A percentile compares a stretch with the other conserved stretches of the same genome.
These are phyloP conservation scores for Trichoderma gracile DNA, from an alignment of 2,329 filamentous ascomycete genomes.

Conservation along the genomic window DNA sequence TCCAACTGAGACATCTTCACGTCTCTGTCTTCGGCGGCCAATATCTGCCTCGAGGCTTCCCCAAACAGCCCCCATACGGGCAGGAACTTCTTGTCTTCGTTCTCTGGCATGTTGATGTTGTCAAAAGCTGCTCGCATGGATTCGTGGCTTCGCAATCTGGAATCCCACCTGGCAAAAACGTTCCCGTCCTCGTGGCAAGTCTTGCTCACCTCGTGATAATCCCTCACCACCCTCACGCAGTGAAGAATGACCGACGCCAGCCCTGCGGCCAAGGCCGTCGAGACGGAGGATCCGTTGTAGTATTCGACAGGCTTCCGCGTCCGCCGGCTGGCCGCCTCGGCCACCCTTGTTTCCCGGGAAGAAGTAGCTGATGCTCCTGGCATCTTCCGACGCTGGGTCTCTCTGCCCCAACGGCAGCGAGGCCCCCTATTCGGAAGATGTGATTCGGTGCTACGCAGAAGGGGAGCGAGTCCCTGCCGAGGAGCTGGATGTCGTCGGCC, in stretches of 20 bases:
- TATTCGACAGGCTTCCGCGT: background rate
- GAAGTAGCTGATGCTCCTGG: background rate
- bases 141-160: background rate
- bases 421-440: background rate
- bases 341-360: background rate
- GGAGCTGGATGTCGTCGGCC: background rate
- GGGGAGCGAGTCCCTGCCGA: background rate
- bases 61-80: background rate
- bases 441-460: background rate
- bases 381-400: background rate
- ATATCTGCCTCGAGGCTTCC: background rate
- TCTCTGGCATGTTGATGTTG: background rate
- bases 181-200: background rate
- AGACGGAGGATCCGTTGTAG: background rate
- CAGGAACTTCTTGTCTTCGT: background rate
- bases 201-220: background rate
- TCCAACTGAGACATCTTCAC: background rate
- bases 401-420: background rate
- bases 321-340: background rate
- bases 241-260: background rate
- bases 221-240: background rate
- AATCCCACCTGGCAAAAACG: background rate
- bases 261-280: background rate
- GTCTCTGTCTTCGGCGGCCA: background rate
- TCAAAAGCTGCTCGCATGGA: background rate